Percentiles rank a stretch among this genome's conserved stretches.
These are phyloP conservation scores for Chrysoporthe deuterocubensis DNA, from an alignment of 2,329 filamentous ascomycete genomes.

Conservation along the genomic window DNA sequence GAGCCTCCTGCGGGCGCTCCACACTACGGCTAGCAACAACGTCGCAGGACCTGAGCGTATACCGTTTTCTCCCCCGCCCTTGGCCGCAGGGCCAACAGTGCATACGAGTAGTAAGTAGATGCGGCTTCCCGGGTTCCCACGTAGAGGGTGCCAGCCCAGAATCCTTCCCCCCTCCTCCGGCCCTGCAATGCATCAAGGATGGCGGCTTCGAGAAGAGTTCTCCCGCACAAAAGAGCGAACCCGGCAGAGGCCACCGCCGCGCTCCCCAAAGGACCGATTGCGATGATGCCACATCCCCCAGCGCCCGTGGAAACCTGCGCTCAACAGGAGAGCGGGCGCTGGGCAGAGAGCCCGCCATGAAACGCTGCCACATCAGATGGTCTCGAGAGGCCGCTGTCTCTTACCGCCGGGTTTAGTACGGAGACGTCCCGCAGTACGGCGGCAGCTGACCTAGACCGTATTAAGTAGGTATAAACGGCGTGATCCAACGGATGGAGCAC, in stretches of 20 bases:
- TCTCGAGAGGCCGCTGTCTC: no score
- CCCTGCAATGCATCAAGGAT: not conserved
- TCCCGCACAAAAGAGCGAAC: constrained; percentile 22
- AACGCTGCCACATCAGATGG: no score
- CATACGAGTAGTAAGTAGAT: not conserved
- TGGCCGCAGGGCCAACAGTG: no score
- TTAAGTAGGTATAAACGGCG: constrained; percentile 4
- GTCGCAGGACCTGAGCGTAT: no score
- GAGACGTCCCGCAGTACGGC: not conserved
- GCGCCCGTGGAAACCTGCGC: not conserved
- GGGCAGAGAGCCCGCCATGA: no score
- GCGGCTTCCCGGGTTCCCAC: not conserved
- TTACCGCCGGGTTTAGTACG: no score
- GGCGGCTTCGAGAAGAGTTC: constrained; percentile 11
- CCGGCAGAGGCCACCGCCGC: not conserved
- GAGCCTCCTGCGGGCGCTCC: not conserved
- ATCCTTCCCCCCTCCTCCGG: not conserved
- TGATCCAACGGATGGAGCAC: not conserved
- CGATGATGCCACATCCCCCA: not conserved
- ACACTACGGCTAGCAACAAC: not conserved
- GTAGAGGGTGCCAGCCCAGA: not conserved
- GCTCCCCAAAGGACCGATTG: not conserved
- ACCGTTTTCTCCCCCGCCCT: no score
- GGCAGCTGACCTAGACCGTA: not conserved
- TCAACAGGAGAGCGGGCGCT: no score